Conservation (phyloP, 768 basidiomycete genomes). For the Tylopilus plumbeoviolaceoides region DNA sequence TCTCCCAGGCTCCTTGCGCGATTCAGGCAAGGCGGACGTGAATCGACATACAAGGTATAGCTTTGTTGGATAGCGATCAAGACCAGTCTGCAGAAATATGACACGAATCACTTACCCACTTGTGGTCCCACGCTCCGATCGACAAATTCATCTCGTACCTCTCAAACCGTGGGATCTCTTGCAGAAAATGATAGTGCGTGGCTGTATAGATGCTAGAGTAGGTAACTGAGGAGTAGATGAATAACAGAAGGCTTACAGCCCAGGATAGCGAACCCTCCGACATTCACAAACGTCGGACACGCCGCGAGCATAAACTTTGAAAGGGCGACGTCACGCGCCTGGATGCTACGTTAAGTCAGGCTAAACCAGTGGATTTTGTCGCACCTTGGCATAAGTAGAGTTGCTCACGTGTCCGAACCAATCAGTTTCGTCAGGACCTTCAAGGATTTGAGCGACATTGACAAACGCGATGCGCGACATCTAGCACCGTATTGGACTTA, state of each 20-base stretch:
- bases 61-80: constrained; percentile 1
- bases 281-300: constrained; percentile 12
- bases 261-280: constrained; percentile 6
- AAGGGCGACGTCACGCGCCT: constrained; percentile 16
- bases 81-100: neutral
- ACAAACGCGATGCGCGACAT: neutral
- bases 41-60: constrained; percentile 17
- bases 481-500: constrained; percentile 4
- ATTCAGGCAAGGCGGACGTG: neutral
- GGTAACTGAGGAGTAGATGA: neutral
- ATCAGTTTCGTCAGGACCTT: constrained; percentile 19
- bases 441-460: neutral
- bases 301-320: constrained; percentile 5
- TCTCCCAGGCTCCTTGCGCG: neutral
- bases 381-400: constrained; percentile 13
- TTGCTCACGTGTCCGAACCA: constrained; percentile 17
- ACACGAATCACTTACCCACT: constrained; percentile 10
- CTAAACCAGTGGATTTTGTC: neutral
- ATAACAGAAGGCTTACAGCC: neutral
- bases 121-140: constrained; percentile 17
- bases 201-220: neutral
- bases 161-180: constrained; percentile 14
- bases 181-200: constrained; percentile 15
- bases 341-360: neutral
- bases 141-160: constrained; percentile 14